phyloP scores from a whole-genome alignment of 1,284 basidiomycete genomes.

The Puccinia sorghi region DNA sequence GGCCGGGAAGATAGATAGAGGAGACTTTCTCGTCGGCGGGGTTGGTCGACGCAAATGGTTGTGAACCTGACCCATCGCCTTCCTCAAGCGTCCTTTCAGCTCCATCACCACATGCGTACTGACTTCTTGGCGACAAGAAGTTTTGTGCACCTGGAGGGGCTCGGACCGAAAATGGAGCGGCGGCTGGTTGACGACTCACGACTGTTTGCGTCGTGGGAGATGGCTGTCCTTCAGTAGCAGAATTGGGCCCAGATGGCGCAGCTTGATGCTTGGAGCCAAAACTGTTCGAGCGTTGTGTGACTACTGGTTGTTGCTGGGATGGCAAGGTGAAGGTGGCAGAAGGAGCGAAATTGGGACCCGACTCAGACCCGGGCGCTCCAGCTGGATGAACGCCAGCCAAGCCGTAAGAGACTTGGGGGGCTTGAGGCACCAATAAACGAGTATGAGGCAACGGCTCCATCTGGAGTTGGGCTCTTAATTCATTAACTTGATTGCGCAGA shows the following conservation, averaged over 20 bases:
- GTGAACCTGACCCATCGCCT: neutral
- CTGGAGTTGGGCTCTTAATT: conserved; percentile 53
- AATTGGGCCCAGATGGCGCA: neutral
- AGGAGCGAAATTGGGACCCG: neutral
- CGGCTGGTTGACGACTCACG: conserved; percentile 13
- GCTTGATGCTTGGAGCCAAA: conserved; percentile 7
- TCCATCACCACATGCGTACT: neutral
- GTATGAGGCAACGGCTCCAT: conserved; percentile 53
- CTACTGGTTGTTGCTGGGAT: conserved; percentile 5
- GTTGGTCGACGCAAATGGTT: neutral
- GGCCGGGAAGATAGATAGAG: conserved; percentile 14
- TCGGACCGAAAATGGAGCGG: conserved; percentile 15
- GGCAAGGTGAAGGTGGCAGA: neutral
- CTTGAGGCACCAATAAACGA: neutral
- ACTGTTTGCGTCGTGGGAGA: neutral
- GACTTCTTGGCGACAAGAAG: conserved; percentile 5
- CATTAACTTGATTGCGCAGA: conserved; percentile 54
- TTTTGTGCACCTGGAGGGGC: neutral
- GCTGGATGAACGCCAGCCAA: neutral
- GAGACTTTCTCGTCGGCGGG: neutral
- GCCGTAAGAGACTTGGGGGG: neutral
- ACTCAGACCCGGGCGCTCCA: neutral
- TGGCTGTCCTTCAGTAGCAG: neutral
- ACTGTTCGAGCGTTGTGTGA: neutral
- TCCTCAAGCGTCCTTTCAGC: neutral